Base-by-base conservation (phyloP, 805 yeast genomes). In the Saturnispora diversa region DNA sequence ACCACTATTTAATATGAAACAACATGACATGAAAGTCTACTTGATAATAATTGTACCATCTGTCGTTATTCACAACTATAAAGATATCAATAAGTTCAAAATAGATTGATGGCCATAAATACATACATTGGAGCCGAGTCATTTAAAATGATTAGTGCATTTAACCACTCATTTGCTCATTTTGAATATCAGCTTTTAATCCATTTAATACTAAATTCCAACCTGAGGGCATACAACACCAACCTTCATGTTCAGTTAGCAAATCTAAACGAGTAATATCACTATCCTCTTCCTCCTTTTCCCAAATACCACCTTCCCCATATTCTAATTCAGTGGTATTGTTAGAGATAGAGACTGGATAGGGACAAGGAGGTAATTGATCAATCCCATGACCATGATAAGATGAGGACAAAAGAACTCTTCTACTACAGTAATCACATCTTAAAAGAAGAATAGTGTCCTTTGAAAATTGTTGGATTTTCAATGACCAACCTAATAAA, bases 401-500 rank as follows among this genome's bases (percentile, higher is more conserved):
- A 19, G 40, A 17, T 2, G 42, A 13, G 5, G 38, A 39, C 2
- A 62, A 34, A 12, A 62, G 41, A 2, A 65, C 51, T 6, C 70
- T 50, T 44, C 69, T 49, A 2, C 62, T 58, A 43, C 69, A 66
- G 27, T 55, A 57, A 13, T 49, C 39, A 35, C 69, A 65, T 15
- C 44, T 44, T 27, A 65, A 42, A 2, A 66, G 43, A 3, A 53
- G 39, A 21, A 62, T 42, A 6, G 50, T 52, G 7, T 52, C 53
- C 11, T 49, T 33, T 0, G 55, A 54, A 24, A 54, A 54, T 11
- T 42, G 44, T 25, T 59, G 62, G 10, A 50, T 48, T 35, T 50
- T 55, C 10, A 63, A 43, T 16, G 51, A 57, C 70, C 70, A 66
- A 1, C 70, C 69, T 6, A 65, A 46, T 11, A 65, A 23, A 24